Evolutionary conservation across 1,284 basidiomycete species (phyloP).

Genomic region (Boletus semigastroideus): DNA sequence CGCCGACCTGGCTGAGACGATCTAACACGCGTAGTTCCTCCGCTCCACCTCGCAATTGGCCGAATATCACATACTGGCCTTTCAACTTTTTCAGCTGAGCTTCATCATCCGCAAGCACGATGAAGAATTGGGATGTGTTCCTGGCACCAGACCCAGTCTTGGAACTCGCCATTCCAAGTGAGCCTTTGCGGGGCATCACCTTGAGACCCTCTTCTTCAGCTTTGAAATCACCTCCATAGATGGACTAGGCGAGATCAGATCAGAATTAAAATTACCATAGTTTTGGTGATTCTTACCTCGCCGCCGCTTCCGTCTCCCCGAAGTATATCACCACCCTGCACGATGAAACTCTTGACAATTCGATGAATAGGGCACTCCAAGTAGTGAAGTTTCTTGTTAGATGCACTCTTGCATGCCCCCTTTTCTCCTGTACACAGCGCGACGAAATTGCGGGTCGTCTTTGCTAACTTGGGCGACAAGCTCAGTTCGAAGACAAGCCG

Average conservation of each 20-base stretch:
- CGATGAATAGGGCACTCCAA: conserved; percentile 44
- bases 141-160: conserved; percentile 39
- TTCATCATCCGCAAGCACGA: conserved; percentile 45
- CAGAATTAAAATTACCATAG: conserved; percentile 6
- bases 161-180: conserved; percentile 51
- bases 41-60: conserved; percentile 35
- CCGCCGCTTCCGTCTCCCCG: conserved; percentile 51
- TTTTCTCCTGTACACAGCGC: conserved; percentile 49
- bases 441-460: conserved; percentile 48
- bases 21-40: conserved; percentile 38
- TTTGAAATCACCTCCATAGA: conserved; percentile 51
- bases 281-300: conserved; percentile 36
- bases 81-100: conserved; percentile 41
- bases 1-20: conserved; percentile 36
- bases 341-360: conserved; percentile 46
- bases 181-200: conserved; percentile 38
- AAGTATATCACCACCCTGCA: conserved; percentile 53
- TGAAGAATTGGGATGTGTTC: conserved; percentile 52
- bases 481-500: conserved; percentile 43
- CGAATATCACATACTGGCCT: conserved; percentile 51
- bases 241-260: conserved; percentile 35
- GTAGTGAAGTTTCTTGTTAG: conserved; percentile 47
- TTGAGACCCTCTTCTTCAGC: conserved; percentile 48
- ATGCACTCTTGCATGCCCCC: conserved; percentile 46
- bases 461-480: conserved; percentile 38